These are phyloP conservation scores for Fraxinus anomala DNA, from an alignment of 257 asterid genomes.

Conservation along the genomic window DNA sequence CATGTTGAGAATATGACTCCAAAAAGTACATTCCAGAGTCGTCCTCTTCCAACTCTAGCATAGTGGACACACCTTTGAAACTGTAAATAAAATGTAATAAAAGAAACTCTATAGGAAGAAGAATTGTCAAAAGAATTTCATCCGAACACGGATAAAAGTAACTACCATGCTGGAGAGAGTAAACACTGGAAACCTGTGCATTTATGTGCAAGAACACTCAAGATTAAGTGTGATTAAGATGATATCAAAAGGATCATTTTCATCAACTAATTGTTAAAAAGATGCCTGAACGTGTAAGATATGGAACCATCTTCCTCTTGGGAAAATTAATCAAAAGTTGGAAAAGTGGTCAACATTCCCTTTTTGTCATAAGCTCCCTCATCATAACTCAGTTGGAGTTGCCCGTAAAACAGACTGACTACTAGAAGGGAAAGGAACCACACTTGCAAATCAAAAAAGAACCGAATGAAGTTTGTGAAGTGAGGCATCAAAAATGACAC, in stretches of 20 bases:
- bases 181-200: neutral
- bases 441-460: neutral
- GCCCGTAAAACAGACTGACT: neutral
- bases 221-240: neutral
- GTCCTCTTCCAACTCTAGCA: slow-evolving; percentile 6
- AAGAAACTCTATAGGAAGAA: neutral
- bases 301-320: neutral
- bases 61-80: slow-evolving; percentile 6
- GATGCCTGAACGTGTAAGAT: neutral
- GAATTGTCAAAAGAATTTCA: neutral
- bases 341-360: neutral
- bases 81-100: slow-evolving; percentile 6
- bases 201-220: neutral
- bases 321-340: neutral
- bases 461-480: neutral
- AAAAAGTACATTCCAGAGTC: neutral
- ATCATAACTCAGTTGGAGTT: neutral
- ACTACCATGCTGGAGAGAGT: slow-evolving; percentile 21
- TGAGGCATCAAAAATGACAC: neutral
- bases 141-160: slow-evolving; percentile 14
- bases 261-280: neutral
- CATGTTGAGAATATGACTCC: neutral
- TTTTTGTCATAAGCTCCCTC: neutral
- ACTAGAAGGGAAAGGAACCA: neutral
- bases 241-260: neutral